phyloP scores from a whole-genome alignment of 169 alveolate genomes.

The Plasmodium yoelii region DNA sequence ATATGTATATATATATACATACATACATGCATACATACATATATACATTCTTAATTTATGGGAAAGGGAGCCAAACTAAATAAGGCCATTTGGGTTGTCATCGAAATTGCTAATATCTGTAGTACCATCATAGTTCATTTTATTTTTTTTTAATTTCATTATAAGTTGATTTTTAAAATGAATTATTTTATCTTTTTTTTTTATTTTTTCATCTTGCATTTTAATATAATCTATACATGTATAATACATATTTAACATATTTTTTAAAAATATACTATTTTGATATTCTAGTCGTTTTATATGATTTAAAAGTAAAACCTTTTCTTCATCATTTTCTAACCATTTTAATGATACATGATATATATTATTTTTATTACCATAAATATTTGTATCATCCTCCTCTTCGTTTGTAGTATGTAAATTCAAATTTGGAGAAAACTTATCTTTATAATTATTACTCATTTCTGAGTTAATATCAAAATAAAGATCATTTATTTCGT shows the following conservation, averaged over 20 bases:
- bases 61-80: not conserved
- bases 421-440: not conserved
- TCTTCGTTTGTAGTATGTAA: not conserved
- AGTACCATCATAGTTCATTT: slow-evolving; percentile 18
- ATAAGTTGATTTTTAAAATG: slow-evolving; percentile 43
- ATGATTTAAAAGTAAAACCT: slow-evolving; percentile 36
- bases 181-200: slow-evolving; percentile 53
- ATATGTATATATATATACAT: no score
- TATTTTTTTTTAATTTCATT: slow-evolving; percentile 16
- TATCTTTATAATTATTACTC: not conserved
- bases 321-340: slow-evolving; percentile 22
- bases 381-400: not conserved
- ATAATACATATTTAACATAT: slow-evolving; percentile 69
- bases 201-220: slow-evolving; percentile 74
- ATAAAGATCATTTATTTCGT: slow-evolving; percentile 36
- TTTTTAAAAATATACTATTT: slow-evolving; percentile 67
- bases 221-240: slow-evolving; percentile 70
- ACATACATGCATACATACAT: no score
- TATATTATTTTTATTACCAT: not conserved
- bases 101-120: slow-evolving; percentile 19
- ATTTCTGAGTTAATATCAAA: slow-evolving; percentile 34
- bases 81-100: not conserved
- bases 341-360: not conserved
- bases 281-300: slow-evolving; percentile 74
- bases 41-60: not conserved